These are phyloP conservation scores for Theileria annulata DNA, from an alignment of 169 alveolate genomes.

Conservation along the genomic window DNA sequence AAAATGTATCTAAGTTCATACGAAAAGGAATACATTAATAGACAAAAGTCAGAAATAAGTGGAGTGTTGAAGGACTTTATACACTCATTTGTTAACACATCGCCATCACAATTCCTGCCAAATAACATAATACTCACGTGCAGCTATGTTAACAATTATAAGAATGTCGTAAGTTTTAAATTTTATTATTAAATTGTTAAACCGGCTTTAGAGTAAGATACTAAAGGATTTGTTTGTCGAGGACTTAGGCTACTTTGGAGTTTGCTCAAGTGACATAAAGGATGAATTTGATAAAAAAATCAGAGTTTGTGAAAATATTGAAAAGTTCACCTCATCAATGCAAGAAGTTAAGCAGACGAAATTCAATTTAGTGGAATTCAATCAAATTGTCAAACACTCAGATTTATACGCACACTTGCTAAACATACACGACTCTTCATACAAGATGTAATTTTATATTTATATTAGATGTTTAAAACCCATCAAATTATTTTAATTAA, in stretches of 20 bases:
- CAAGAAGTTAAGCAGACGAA: background rate
- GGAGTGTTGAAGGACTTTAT: background rate
- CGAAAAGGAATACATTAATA: conserved; percentile 7
- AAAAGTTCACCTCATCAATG: background rate
- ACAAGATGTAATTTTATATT: background rate
- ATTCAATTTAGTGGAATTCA: background rate
- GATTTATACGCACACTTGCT: background rate
- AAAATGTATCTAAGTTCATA: background rate
- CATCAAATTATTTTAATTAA: background rate
- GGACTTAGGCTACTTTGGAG: background rate
- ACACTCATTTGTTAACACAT: background rate
- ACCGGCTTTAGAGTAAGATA: background rate
- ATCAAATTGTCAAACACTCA: background rate
- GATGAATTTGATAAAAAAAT: background rate
- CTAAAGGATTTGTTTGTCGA: background rate
- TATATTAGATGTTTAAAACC: background rate
- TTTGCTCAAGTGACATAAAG: background rate
- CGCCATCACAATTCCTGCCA: too few relatives aligned
- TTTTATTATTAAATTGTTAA: background rate
- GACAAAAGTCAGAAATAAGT: conserved; percentile 36
- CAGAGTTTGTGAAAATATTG: background rate
- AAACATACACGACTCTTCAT: background rate
- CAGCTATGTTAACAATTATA: background rate
- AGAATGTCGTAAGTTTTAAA: background rate
- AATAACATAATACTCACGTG: background rate